Evolutionary conservation across 2,329 filamentous ascomycete species (phyloP), one percentile per base, ranked within the genome.

Genomic region (Raffaelea arxii): DNA sequence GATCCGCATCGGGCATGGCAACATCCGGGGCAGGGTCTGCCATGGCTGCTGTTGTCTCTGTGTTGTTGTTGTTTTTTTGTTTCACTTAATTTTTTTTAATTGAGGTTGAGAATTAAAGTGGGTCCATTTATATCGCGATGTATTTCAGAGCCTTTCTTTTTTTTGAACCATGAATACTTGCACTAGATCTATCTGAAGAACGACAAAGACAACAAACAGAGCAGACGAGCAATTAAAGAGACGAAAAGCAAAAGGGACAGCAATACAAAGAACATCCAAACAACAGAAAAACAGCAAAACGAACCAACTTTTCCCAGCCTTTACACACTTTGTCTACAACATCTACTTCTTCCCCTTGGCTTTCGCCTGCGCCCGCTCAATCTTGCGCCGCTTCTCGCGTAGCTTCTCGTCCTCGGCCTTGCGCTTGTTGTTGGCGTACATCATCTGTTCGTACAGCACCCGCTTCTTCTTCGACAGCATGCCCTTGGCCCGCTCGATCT

Each of bases 391-490:
- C 83, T 98, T 98, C 48, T 75, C 77, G 56, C 90, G 78, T 63
- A 98, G 69, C 68, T 83, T 86, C 71, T 91, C 84, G 41, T 91
- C 86, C 70, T 95, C 88, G 23, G 81, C 84, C 55, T 91, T 91
- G 73, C 88, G 86, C 76, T 92, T 90, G 69, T 84, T 90, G 67
- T 96, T 95, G 52, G 82, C 89, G 68, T 94, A 94, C 61, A 89
- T 76, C 87, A 98, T 98, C 72, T 96, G 92, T 73, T 97, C 92
- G 55, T 91, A 84, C 59, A 96, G 71, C 80, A 96, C 96, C 59
- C 92, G 77, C 81, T 97, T 98, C 78, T 94, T 92, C 66, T 94
- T 86, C 65, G 85, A 86, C 73, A 97, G 82, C 92, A 98, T 98
- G 71, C 94, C 92, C 79, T 95, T 96, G 63, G 87, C 84, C 52